These are phyloP conservation scores for Volvariella surrecta DNA, from an alignment of 1,284 basidiomycete genomes.

Conservation along the genomic window DNA sequence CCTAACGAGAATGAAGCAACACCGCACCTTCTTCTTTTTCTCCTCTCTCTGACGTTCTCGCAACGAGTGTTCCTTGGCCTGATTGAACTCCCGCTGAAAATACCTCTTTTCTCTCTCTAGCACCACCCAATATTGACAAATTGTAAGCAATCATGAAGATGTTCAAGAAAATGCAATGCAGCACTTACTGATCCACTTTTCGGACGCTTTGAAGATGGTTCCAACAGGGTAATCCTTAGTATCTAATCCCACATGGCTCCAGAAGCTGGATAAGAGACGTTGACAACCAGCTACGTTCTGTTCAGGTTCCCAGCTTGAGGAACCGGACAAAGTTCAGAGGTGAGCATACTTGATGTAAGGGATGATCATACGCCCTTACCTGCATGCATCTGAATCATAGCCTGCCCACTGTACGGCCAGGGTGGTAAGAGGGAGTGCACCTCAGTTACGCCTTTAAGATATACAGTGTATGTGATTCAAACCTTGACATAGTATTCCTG, in stretches of 20 bases:
- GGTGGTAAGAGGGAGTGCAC: background rate
- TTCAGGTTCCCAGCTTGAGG: constrained; percentile 55
- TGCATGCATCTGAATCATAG: constrained; percentile 41
- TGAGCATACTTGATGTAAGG: constrained; percentile 3
- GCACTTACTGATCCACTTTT: constrained; percentile 46
- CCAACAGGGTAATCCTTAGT: constrained; percentile 42
- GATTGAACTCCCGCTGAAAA: constrained; percentile 33
- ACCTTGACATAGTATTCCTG: constrained; percentile 62
- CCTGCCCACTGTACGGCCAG: constrained; percentile 13
- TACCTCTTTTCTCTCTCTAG: constrained; percentile 22
- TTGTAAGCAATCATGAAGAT: background rate
- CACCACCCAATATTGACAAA: background rate
- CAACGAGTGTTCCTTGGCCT: constrained; percentile 18
- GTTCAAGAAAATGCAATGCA: too few species aligned
- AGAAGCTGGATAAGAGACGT: constrained; percentile 51
- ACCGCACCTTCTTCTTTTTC: constrained; percentile 5
- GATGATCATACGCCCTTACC: constrained; percentile 19
- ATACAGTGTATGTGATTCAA: constrained; percentile 1
- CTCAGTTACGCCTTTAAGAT: background rate
- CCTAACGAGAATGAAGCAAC: background rate
- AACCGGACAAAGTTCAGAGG: background rate
- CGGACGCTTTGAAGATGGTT: constrained; percentile 27
- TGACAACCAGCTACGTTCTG: constrained; percentile 45
- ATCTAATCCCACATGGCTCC: constrained; percentile 52
- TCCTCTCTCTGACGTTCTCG: constrained; percentile 15